Conservation (phyloP, 257 asterid genomes). For the Catharanthus roseus region DNA sequence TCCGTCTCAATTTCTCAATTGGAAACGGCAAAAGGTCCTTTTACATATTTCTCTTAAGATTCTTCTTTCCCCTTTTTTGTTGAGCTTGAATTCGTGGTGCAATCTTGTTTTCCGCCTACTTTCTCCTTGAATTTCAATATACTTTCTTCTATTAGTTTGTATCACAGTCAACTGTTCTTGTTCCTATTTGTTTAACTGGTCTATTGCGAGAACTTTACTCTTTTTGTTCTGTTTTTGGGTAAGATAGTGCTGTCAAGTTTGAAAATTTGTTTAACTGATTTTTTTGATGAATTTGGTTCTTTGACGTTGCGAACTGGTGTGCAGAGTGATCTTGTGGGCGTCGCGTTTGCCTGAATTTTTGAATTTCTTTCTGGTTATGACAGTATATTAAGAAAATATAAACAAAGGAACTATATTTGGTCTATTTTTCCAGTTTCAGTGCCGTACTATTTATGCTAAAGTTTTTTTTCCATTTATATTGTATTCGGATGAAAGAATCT, state of each 20-base stretch:
- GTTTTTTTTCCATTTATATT: background rate
- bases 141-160: background rate
- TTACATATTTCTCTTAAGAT: background rate
- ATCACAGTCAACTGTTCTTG: background rate
- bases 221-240: background rate
- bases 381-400: no score
- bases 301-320: background rate
- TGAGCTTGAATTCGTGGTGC: background rate
- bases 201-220: no score
- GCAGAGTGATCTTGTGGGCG: background rate
- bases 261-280: background rate
- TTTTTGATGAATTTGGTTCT: background rate
- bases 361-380: background rate
- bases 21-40: slow-evolving; percentile 69
- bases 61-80: background rate
- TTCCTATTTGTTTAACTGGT: background rate
- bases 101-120: background rate
- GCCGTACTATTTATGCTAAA: background rate
- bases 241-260: background rate
- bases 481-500: no score
- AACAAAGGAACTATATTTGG: background rate
- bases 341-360: background rate
- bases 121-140: background rate
- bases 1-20: slow-evolving; percentile 49
- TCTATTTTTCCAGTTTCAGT: background rate